Conservation (phyloP, 108 stramenopile genomes). For the Hondaea fermentalgiana region DNA sequence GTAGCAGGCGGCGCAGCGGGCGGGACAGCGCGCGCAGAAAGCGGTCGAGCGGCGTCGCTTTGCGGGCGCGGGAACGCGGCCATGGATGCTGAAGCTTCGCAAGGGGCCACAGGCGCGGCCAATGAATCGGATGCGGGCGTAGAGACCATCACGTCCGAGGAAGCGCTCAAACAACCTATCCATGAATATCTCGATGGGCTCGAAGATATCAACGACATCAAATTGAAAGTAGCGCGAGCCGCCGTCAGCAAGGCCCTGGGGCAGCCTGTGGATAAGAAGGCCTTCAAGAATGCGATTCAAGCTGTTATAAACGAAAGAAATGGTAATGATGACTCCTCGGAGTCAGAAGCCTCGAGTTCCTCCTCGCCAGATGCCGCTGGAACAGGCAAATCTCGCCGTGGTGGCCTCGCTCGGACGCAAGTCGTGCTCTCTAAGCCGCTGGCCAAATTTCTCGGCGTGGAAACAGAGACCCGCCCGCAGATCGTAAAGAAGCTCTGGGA, state of each 20-base stretch:
- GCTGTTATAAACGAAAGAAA: background rate
- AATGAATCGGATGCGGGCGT: too few species aligned
- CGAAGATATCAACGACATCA: background rate
- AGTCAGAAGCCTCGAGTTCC: background rate
- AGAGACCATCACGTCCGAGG: too few species aligned
- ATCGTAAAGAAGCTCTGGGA: conserved; percentile 30
- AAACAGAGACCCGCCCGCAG: conserved; percentile 9
- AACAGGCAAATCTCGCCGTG: background rate
- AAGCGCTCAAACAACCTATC: background rate
- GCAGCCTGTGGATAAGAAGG: background rate
- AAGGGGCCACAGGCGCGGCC: too few species aligned
- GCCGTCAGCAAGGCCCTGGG: background rate
- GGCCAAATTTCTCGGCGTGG: background rate
- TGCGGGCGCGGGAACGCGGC: too few species aligned
- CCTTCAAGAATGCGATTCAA: background rate
- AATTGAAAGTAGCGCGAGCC: background rate
- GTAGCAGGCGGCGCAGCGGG: too few species aligned
- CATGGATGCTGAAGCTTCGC: too few species aligned
- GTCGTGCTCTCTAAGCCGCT: background rate
- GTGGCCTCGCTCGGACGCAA: background rate
- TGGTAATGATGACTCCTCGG: background rate
- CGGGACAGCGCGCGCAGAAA: too few species aligned
- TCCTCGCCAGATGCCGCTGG: background rate
- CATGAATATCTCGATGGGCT: background rate
- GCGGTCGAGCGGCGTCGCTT: too few species aligned